These are phyloP conservation scores for Epichloe sylvatica DNA, from an alignment of 2,329 filamentous ascomycete species.

Conservation along the genomic window DNA sequence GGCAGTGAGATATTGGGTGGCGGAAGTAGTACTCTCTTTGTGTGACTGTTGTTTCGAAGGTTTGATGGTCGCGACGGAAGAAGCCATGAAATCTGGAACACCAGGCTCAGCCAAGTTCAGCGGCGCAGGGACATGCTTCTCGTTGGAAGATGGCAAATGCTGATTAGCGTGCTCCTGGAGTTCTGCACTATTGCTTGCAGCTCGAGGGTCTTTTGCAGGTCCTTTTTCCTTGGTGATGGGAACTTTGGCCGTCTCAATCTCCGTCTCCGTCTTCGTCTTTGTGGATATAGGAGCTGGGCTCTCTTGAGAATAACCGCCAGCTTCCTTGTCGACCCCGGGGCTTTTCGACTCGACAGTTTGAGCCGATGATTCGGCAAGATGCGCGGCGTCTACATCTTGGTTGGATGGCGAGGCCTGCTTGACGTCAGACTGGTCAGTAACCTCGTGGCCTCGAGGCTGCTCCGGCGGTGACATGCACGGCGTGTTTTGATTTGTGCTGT, in stretches of 20 bases:
- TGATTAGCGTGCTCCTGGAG: neutral
- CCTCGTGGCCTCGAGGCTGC: slow-evolving; percentile 14
- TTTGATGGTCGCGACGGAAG: slow-evolving; percentile 36
- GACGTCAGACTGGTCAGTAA: slow-evolving; percentile 6
- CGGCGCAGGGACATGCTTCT: slow-evolving; percentile 13
- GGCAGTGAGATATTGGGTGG: slow-evolving; percentile 31
- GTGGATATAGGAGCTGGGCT: neutral
- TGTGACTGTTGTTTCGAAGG: slow-evolving; percentile 26
- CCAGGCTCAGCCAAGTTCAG: slow-evolving; percentile 6
- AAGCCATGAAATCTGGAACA: slow-evolving; percentile 24
- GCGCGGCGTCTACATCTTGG: slow-evolving; percentile 1
- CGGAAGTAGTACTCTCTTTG: slow-evolving; percentile 19
- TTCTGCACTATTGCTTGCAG: neutral
- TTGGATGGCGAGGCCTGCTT: neutral
- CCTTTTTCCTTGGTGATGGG: neutral
- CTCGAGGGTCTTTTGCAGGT: neutral
- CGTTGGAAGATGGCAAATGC: slow-evolving; percentile 6
- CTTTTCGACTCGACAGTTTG: neutral
- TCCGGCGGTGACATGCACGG: slow-evolving; percentile 25
- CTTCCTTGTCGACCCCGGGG: neutral
- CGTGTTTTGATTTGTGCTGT: neutral
- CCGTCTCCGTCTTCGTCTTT: neutral
- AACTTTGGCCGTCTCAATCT: neutral
- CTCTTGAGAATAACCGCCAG: neutral
- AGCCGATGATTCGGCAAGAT: neutral